Conservation (phyloP, 371 early-diverging fungal genomes). For the Apophysomyces elegans region DNA sequence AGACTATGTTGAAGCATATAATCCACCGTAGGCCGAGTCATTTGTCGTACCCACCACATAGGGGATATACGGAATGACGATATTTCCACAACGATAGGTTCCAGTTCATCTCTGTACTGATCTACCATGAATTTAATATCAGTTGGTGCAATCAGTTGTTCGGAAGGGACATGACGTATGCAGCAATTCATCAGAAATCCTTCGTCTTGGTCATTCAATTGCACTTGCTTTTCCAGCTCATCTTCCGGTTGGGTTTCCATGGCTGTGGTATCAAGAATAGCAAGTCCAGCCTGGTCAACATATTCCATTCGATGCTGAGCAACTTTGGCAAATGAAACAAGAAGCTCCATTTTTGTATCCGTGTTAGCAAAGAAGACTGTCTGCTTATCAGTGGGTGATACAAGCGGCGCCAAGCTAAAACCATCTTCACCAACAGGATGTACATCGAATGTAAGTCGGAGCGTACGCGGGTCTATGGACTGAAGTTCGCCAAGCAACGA, state of each 20-base stretch:
- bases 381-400: neutral
- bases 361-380: neutral
- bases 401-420: neutral
- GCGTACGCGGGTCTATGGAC: neutral
- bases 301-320: neutral
- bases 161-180: neutral
- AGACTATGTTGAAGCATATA: neutral
- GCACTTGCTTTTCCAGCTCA: neutral
- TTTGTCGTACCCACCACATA: constrained; percentile 39
- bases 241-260: neutral
- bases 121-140: neutral
- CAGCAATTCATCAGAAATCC: neutral
- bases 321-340: neutral
- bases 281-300: neutral
- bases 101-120: neutral
- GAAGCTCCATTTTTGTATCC: neutral
- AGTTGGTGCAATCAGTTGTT: neutral
- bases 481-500: neutral
- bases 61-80: constrained; percentile 21
- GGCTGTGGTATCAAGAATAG: neutral
- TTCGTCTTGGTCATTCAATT: neutral
- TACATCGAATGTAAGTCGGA: neutral
- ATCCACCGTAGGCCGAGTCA: constrained; percentile 11
- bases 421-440: neutral
- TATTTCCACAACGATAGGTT: neutral